Base-by-base conservation (phyloP, 139 green algal species). In the Picochlorum sp. region DNA sequence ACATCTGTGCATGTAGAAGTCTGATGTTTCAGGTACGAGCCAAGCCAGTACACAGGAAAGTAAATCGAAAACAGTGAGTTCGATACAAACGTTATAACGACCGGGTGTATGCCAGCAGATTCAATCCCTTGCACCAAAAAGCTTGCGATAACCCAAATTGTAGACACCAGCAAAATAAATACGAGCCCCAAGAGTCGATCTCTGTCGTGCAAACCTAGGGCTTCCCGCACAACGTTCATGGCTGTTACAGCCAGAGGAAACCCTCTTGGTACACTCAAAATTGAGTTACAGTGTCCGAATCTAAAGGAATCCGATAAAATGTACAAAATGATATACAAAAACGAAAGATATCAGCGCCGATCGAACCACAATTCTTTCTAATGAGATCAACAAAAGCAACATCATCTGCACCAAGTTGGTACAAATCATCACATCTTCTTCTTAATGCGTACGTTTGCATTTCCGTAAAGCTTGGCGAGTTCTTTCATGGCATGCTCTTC, bases 41-140 rank as follows among this genome's bases (percentile, higher is more conserved):
- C 22, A 8, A 76, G 5, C 16, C 67, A 70, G 36, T 81, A 68
- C 5, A 94, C 10, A 4, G 88, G 88, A 18, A 96, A 63, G 49
- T 88, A 91, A 14, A 95, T 16, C 2, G 84, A 69, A 68, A 96
- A 96, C 4, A 95, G 54, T 25, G 72, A 81, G 61, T 93, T 96
- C 31, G 85, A 82, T 10, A 95, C 78, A 70, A 89, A 96, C 1
- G 88, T 93, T 2, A 96, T 67, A 31, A 93, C 49, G 7, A 90
- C 81, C 4, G 88, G 77, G 16, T 79, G 53, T 13, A 91, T 50
- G 13, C 87, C 85, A 5, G 40, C 45, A 30, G 22, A 47, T 36
- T 86, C 69, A 10, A 87, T 49, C 33, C 57, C 62, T 33, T 88
- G 63, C 1, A 93, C 84, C 3, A 88, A 32, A 50, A 89, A 95